These are phyloP conservation scores for Daedaleopsis nitida DNA, from an alignment of 768 basidiomycete genomes.

Conservation along the genomic window DNA sequence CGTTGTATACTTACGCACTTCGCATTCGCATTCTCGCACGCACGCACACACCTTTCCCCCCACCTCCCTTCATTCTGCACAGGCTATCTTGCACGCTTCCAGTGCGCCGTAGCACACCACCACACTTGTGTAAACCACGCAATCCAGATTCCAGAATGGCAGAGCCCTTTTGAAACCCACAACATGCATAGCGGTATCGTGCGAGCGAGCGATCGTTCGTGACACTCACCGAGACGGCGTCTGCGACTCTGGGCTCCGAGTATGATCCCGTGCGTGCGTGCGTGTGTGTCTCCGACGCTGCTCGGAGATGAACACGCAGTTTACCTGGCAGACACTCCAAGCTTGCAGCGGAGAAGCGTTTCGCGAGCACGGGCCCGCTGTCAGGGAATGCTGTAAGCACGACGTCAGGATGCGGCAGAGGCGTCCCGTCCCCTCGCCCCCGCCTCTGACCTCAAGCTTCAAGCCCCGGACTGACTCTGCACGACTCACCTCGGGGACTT, in stretches of 20 bases:
- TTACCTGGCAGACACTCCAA: background rate
- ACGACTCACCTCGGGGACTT: background rate
- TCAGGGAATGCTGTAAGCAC: constrained; percentile 8
- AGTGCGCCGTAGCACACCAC: constrained; percentile 1
- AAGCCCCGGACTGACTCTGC: too few species aligned
- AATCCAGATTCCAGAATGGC: constrained; percentile 5
- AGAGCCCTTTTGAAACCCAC: constrained; percentile 2
- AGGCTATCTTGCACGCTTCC: constrained; percentile 1
- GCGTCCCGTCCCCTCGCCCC: background rate
- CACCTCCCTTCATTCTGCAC: background rate
- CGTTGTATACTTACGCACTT: constrained; percentile 14
- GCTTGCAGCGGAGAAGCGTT: background rate
- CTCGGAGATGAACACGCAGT: constrained; percentile 1
- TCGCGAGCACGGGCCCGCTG: background rate
- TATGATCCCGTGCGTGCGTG: background rate
- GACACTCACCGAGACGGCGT: background rate
- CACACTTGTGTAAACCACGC: background rate
- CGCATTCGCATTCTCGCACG: constrained; percentile 2
- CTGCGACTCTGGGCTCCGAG: background rate
- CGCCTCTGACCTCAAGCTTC: too few species aligned
- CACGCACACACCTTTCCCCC: background rate
- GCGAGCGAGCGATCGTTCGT: too few species aligned
- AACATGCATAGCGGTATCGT: background rate
- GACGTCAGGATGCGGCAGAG: background rate
- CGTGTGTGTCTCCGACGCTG: constrained; percentile 3